Conservation (phyloP, 345 rosid species). For the Citrus sp. region DNA sequence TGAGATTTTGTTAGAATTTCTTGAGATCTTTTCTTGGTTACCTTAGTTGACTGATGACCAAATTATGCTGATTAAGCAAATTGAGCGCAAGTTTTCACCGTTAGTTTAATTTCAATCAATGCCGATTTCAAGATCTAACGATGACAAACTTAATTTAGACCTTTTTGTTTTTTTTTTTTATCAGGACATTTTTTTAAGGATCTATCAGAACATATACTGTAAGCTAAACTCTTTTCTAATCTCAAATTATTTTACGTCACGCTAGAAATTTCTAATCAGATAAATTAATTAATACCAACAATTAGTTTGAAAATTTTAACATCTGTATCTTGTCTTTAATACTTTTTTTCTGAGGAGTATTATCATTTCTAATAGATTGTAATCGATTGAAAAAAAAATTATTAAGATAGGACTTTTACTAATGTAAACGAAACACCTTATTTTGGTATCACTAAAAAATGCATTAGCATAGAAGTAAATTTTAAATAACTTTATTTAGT, state of each 20-base stretch:
- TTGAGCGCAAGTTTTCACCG: not conserved
- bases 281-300: too few relatives aligned
- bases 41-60: slow-evolving; percentile 25
- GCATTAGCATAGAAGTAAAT: too few relatives aligned
- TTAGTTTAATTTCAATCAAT: not conserved
- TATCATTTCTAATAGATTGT: too few relatives aligned
- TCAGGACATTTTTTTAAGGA: not conserved
- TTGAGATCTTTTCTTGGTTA: slow-evolving; percentile 8
- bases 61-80: not conserved
- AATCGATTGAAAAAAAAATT: too few relatives aligned
- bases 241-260: not conserved
- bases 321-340: too few relatives aligned
- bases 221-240: not conserved
- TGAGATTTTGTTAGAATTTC: slow-evolving; percentile 7
- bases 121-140: not conserved
- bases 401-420: too few relatives aligned
- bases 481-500: too few relatives aligned
- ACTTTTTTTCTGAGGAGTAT: too few relatives aligned
- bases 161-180: not conserved
- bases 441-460: too few relatives aligned
- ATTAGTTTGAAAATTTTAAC: too few relatives aligned
- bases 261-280: too few relatives aligned
- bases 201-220: not conserved
- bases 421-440: too few relatives aligned
- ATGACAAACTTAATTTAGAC: not conserved